Evolutionary conservation across 768 basidiomycete genomes (phyloP), one percentile per base, ranked within the genome.

Genomic region (Suillus tomentosus): DNA sequence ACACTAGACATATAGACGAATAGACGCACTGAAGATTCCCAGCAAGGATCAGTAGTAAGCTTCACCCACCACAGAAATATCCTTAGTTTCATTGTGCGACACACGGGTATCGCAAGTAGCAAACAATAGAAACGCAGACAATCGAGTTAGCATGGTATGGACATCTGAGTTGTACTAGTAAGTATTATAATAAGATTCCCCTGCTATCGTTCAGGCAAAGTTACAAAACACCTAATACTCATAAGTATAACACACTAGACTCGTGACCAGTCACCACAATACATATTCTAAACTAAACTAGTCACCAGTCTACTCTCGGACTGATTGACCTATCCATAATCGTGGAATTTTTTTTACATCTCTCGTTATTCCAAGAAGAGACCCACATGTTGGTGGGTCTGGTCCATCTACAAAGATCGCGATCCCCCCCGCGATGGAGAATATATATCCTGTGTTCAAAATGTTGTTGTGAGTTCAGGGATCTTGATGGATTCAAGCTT

Each of bases 11-110:
- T 6, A 31, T 31, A 42, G 39, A 51, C 40, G 60, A 55, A 40
- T 69, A 63, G 56, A 77, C 89, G 74, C 73, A 94, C 94, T 65
- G 82, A 77, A 57, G 87, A 87, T 56, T 81, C 77, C 6, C 79
- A 63, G 61, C 86, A 86, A 9, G 81, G 77, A 65, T 91, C 90
- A 0, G 82, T 85, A 58, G n/a, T 48, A 13, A 97, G 81, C 77
- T 92, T 96, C 55, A 86, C 88, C 90, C 17, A 90, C 78, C 19
- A 95, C 87, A 0, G 87, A 79, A 19, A 85, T 82, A 71, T 97
- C 97, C 40, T 98, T 81, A 0, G 80, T 78, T 62, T 89, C 83
- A 58, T 97, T 84, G 70, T 93, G 94, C 0, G 79, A 72, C 7
- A 94, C 73, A 63, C 98, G 80, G 10, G 85, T 80, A 24, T 80